These are phyloP conservation scores for Calycina marina DNA, from an alignment of 2,329 filamentous ascomycete species.

Conservation along the genomic window DNA sequence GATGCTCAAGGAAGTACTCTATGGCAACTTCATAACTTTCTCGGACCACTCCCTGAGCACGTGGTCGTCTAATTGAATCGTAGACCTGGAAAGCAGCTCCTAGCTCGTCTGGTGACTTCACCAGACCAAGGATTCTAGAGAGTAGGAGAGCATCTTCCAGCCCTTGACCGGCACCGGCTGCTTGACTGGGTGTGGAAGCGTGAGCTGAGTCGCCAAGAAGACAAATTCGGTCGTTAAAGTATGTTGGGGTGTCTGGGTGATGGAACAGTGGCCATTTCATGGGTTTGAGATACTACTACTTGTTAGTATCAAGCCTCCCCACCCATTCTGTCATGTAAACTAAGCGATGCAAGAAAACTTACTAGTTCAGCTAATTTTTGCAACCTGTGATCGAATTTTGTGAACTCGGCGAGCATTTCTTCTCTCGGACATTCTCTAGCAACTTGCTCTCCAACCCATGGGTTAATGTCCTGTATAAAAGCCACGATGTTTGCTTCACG, in stretches of 20 bases:
- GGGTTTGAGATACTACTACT: too few relatives aligned
- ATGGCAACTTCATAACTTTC: too few relatives aligned
- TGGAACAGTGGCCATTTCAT: slow-evolving; percentile 31
- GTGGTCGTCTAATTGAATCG: slow-evolving; percentile 30
- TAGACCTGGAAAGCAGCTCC: slow-evolving; percentile 34
- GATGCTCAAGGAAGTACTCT: too few relatives aligned
- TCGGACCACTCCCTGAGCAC: slow-evolving; percentile 20
- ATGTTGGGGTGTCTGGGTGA: slow-evolving; percentile 26
- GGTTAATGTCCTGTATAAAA: slow-evolving; percentile 14
- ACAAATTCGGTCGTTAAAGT: slow-evolving; percentile 27
- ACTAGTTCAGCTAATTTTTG: too few relatives aligned
- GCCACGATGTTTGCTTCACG: slow-evolving; percentile 35
- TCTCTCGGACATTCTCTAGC: too few relatives aligned
- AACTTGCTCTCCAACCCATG: too few relatives aligned
- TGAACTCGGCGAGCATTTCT: too few relatives aligned
- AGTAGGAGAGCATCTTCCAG: slow-evolving; percentile 37
- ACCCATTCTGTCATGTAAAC: too few relatives aligned
- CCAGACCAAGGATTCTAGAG: slow-evolving; percentile 28
- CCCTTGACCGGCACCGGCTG: slow-evolving; percentile 40
- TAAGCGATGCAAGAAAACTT: too few relatives aligned
- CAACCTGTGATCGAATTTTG: too few relatives aligned
- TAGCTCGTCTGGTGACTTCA: slow-evolving; percentile 24
- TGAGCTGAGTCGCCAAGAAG: slow-evolving; percentile 49
- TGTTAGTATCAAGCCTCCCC: too few relatives aligned
- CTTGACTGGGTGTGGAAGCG: slow-evolving; percentile 43